Conservation (phyloP, 306 rosid species). For the Inga leiocalycina region DNA sequence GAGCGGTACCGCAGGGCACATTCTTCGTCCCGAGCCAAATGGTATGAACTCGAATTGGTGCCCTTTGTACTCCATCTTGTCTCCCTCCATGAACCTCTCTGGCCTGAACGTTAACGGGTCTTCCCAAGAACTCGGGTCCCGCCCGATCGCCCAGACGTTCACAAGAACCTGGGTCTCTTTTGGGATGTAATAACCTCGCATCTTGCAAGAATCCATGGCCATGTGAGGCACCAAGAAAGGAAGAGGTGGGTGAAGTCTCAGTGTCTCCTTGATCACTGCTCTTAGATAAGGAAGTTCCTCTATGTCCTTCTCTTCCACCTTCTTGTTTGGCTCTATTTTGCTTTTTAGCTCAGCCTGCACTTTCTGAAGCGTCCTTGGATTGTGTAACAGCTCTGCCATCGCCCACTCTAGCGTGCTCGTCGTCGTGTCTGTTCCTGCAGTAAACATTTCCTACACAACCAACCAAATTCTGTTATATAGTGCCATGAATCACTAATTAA, state of each 20-base stretch:
- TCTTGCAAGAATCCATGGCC: constrained; percentile 67
- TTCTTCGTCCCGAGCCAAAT: constrained; percentile 85
- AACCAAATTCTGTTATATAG: background rate
- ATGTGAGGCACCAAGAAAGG: constrained; percentile 88
- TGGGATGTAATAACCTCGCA: constrained; percentile 67
- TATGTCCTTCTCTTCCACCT: constrained; percentile 64
- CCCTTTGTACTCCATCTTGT: constrained; percentile 60
- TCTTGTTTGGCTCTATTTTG: constrained; percentile 40
- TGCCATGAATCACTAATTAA: background rate
- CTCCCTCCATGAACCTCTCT: constrained; percentile 67
- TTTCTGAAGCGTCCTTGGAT: constrained; percentile 60
- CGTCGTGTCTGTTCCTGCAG: constrained; percentile 89
- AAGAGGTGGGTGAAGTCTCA: constrained; percentile 94
- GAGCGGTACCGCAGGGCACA: constrained; percentile 87
- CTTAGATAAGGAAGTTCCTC: constrained; percentile 71
- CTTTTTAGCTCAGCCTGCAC: constrained; percentile 66
- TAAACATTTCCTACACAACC: constrained; percentile 77
- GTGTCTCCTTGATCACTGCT: constrained; percentile 83
- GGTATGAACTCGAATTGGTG: constrained; percentile 80
- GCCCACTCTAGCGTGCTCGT: constrained; percentile 92
- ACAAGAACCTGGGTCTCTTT: constrained; percentile 75
- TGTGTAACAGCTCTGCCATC: constrained; percentile 81
- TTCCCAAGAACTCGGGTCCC: constrained; percentile 75
- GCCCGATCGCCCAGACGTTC: constrained; percentile 93
- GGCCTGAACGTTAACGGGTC: constrained; percentile 69